Evolutionary conservation across 805 yeast genomes (phyloP).

Genomic region (Isabelozyma pseudorhagii): DNA sequence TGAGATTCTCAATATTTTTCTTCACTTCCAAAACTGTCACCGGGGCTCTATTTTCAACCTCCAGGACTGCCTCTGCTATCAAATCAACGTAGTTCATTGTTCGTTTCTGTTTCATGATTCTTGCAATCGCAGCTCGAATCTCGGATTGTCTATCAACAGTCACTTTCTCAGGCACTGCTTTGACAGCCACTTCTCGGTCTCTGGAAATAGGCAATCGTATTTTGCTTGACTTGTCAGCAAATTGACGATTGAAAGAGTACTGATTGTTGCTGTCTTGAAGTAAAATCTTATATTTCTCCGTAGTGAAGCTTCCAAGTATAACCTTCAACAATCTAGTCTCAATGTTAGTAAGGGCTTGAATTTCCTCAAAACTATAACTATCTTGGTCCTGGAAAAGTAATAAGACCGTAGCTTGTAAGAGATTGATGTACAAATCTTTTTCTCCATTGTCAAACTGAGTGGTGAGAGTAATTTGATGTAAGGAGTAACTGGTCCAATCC

Average conservation of each 20-base stretch:
- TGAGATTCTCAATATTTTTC: slow-evolving; percentile 29
- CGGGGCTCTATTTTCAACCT: slow-evolving; percentile 19
- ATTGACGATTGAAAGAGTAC: slow-evolving; percentile 18
- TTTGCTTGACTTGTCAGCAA: slow-evolving; percentile 23
- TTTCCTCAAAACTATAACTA: slow-evolving; percentile 12
- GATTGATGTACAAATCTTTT: slow-evolving; percentile 34
- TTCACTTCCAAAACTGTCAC: slow-evolving; percentile 30
- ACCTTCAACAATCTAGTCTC: slow-evolving; percentile 24
- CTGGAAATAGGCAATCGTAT: slow-evolving; percentile 28
- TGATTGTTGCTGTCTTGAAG: slow-evolving; percentile 4
- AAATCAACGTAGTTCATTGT: slow-evolving; percentile 22
- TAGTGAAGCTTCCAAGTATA: slow-evolving; percentile 24
- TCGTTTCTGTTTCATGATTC: slow-evolving; percentile 29
- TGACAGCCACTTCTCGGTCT: slow-evolving; percentile 11
- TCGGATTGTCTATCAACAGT: slow-evolving; percentile 26
- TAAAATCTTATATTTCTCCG: slow-evolving; percentile 30
- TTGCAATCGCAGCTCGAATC: slow-evolving; percentile 21
- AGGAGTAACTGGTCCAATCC: slow-evolving; percentile 40
- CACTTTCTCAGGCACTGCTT: slow-evolving; percentile 6
- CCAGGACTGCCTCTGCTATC: slow-evolving; percentile 20
- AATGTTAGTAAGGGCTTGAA: slow-evolving; percentile 28
- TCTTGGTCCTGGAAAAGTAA: slow-evolving; percentile 32
- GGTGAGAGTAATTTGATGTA: slow-evolving; percentile 37
- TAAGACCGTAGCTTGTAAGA: slow-evolving; percentile 43
- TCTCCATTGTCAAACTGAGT: slow-evolving; percentile 27